Conservation (phyloP, 176 grass and related monocot genomes). For the Carex cristatella region DNA sequence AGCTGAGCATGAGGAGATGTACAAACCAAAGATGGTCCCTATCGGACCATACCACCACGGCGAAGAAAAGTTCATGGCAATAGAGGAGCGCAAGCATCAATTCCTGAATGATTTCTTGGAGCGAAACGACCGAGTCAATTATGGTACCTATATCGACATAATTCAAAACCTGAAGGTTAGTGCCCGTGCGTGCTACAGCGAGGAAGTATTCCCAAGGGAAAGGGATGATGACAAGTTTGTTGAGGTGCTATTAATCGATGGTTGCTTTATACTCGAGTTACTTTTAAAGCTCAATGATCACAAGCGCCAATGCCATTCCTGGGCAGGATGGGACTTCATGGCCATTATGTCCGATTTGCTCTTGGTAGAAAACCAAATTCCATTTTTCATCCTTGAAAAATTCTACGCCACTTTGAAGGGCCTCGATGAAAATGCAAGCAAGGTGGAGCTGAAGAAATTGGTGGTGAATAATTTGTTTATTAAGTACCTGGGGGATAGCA, state of each 20-base stretch:
- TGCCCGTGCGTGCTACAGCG: background rate
- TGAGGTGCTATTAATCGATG: conserved; percentile 5
- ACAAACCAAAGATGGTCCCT: background rate
- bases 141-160: background rate
- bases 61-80: background rate
- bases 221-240: background rate
- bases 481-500: background rate
- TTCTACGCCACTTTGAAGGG: background rate
- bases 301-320: background rate
- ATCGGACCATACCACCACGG: background rate
- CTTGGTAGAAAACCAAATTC: conserved; percentile 10
- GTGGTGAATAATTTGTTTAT: conserved; percentile 3
- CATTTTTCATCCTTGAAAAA: background rate
- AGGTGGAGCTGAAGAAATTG: background rate
- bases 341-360: conserved; percentile 17
- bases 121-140: background rate
- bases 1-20: background rate
- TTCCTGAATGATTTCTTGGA: background rate
- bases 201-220: background rate
- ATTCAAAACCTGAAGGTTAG: background rate
- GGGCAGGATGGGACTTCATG: conserved; percentile 8
- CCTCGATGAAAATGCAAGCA: background rate
- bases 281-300: background rate
- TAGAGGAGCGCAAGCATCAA: background rate
- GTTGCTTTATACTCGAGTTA: conserved; percentile 17